Percentiles rank a stretch among this genome's conserved stretches.
Conservation (phyloP, 257 asterid species). For the Nicotiana paniculata region DNA sequence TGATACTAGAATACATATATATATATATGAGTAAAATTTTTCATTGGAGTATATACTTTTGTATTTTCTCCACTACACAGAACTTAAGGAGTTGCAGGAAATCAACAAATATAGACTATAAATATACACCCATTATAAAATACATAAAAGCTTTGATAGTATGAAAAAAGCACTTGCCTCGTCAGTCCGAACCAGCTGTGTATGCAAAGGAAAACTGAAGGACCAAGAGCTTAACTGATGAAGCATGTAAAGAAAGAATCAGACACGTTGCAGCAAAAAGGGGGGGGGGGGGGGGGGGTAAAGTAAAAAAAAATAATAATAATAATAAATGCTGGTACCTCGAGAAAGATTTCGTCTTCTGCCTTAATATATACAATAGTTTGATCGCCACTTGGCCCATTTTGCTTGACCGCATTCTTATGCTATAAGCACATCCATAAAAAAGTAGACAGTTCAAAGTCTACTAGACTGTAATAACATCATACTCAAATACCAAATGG, state of each 20-base stretch:
- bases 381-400: conserved; percentile 41
- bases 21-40: not conserved
- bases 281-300: not conserved
- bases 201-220: conserved; percentile 58
- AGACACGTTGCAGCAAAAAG: conserved; percentile 3
- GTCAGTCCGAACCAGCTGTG: conserved; percentile 46
- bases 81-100: not conserved
- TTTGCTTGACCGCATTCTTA: conserved; percentile 41
- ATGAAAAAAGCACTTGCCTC: conserved; percentile 45
- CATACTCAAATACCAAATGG: not conserved
- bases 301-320: too few relatives aligned
- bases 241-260: conserved; percentile 18
- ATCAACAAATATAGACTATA: not conserved
- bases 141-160: not conserved
- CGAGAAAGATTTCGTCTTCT: conserved; percentile 65
- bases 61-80: not conserved
- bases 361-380: conserved; percentile 52
- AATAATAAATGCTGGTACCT: conserved; percentile 34
- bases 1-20: not conserved
- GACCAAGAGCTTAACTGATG: conserved; percentile 93
- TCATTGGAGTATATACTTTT: not conserved
- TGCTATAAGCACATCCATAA: conserved; percentile 32
- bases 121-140: not conserved
- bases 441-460: not conserved
- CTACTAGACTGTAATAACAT: not conserved